These are phyloP conservation scores for Keithomyces neogunnii DNA, from an alignment of 2,329 filamentous ascomycete species.

Conservation along the genomic window DNA sequence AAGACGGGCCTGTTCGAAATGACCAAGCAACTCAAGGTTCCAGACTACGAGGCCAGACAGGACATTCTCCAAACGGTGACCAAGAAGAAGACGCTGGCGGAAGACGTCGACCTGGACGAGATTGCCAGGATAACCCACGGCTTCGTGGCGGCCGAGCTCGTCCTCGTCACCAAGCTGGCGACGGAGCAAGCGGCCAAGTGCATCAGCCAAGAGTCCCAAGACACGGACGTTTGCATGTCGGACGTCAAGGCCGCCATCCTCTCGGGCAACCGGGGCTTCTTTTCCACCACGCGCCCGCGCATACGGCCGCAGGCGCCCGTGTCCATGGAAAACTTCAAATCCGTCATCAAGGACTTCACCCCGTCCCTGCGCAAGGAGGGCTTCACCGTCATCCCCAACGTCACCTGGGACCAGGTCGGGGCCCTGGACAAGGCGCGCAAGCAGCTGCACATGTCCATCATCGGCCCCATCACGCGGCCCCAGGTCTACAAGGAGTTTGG, in stretches of 20 bases:
- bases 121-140: conserved; percentile 83
- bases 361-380: conserved; percentile 76
- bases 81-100: conserved; percentile 51
- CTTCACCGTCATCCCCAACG: conserved; percentile 87
- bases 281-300: background rate
- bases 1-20: conserved; percentile 70
- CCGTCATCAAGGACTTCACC: conserved; percentile 55
- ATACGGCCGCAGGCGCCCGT: conserved; percentile 7
- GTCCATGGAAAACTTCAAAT: conserved; percentile 52
- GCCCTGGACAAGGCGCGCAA: conserved; percentile 72
- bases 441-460: conserved; percentile 76
- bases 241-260: conserved; percentile 5
- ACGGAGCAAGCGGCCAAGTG: conserved; percentile 28
- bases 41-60: conserved; percentile 67
- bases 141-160: conserved; percentile 85
- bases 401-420: conserved; percentile 88
- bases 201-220: conserved; percentile 18
- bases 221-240: conserved; percentile 11
- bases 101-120: conserved; percentile 62
- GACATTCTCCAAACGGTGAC: conserved; percentile 71
- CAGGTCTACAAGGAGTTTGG: conserved; percentile 69
- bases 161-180: conserved; percentile 47
- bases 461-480: conserved; percentile 79
- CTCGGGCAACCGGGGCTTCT: background rate
- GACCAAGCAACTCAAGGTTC: conserved; percentile 81